phyloP scores from a whole-genome alignment of 306 rosid species.

The Bauhinia variegata region DNA sequence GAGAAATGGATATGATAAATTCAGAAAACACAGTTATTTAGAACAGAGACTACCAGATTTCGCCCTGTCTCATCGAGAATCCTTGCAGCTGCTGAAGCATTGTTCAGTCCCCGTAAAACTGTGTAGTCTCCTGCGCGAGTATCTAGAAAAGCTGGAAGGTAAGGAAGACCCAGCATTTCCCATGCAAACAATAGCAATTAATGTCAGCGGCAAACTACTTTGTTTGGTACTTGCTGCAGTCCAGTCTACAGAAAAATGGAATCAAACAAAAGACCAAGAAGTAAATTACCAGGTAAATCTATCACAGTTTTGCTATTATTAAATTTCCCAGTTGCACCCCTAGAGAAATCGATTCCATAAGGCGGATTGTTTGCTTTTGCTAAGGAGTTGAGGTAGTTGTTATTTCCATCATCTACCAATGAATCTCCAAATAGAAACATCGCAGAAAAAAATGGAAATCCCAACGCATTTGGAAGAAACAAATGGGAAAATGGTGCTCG shows the following conservation, averaged over 20 bases:
- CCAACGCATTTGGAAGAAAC: background rate
- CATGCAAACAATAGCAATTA: background rate
- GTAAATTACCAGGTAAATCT: conserved; percentile 43
- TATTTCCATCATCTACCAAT: conserved; percentile 43
- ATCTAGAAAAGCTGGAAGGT: conserved; percentile 39
- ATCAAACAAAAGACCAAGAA: background rate
- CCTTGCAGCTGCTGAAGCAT: conserved; percentile 46
- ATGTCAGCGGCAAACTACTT: conserved; percentile 10
- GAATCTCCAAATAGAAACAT: conserved; percentile 56
- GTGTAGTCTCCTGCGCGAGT: background rate
- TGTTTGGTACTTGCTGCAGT: background rate
- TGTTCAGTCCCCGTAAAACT: conserved; percentile 42
- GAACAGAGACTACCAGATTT: conserved; percentile 27
- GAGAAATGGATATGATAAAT: background rate
- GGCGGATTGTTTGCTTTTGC: conserved; percentile 44
- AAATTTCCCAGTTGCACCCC: conserved; percentile 46
- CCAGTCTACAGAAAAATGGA: background rate
- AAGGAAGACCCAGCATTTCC: conserved; percentile 40
- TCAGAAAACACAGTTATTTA: background rate
- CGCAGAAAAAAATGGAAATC: conserved; percentile 29
- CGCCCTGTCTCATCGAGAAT: conserved; percentile 44
- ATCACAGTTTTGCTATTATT: conserved; percentile 37
- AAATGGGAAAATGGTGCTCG: conserved; percentile 29
- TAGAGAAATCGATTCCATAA: conserved; percentile 41
- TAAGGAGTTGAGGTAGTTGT: conserved; percentile 38